Evolutionary conservation across 2,329 filamentous ascomycete species (phyloP).

Genomic region (Chrysoporthe cubensis): DNA sequence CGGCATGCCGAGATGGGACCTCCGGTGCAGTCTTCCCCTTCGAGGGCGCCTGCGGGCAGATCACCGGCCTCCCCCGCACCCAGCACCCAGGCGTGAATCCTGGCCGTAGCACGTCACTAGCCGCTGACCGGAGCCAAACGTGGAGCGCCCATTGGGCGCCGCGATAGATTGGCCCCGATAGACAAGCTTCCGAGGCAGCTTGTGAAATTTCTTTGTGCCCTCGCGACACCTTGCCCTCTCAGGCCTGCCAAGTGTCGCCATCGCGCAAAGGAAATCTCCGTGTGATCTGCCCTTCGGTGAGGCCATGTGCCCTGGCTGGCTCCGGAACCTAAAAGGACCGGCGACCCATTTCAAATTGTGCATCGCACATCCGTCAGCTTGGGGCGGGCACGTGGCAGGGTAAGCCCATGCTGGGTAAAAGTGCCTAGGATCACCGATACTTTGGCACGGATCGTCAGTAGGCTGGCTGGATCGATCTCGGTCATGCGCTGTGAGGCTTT

Average conservation of each 20-base stretch:
- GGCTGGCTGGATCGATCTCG: neutral
- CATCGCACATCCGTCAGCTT: no score
- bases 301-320: neutral
- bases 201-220: conserved; percentile 15
- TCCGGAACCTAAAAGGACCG: neutral
- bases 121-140: neutral
- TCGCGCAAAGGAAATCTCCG: neutral
- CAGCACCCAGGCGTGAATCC: no score
- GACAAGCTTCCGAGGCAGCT: conserved; percentile 24
- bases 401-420: neutral
- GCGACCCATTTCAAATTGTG: neutral
- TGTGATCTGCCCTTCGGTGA: neutral
- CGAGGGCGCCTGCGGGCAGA: neutral
- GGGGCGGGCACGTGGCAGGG: neutral
- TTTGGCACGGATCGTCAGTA: neutral
- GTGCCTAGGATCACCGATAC: neutral
- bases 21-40: neutral
- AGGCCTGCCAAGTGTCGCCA: neutral
- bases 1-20: neutral
- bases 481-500: neutral
- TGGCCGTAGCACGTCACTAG: neutral
- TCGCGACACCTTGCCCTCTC: neutral
- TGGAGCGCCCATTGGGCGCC: conserved; percentile 12
- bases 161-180: neutral
- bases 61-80: neutral